Evolutionary conservation across 2,329 filamentous ascomycete genomes (phyloP), one percentile per base, ranked within the genome.

Genomic region (Dichotomopilus funicola): DNA sequence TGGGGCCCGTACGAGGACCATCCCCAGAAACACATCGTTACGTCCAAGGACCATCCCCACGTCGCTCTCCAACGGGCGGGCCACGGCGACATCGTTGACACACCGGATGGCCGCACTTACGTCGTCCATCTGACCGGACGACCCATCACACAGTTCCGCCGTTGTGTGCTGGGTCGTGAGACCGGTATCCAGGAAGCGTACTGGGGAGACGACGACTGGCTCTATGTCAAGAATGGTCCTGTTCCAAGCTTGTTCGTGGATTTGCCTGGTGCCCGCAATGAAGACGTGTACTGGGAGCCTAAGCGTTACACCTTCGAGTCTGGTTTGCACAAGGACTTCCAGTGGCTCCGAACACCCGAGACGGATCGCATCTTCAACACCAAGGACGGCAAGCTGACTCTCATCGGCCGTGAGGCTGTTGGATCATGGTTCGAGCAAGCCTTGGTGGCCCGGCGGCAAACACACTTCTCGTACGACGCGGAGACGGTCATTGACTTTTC

Each of bases 1-100:
- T 80, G 80, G 72, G 84, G 84, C 0, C 83, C 83, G 0, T 88
- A 85, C 67, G 79, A 84, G 61, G 66, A 75, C 1, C 81, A 83
- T 40, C 81, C 82, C 0, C 68, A 78, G 47, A 80, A 82, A 53
- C 73, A 82, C 46, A 73, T 87, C 43, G 69, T 85, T 46, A 79
- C 77, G 0, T 74, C 77, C 37, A 79, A 78, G 62, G 73, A 80
- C 54, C 62, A 72, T 4, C 78, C 78, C 0, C 70, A 72, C 12
- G 73, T 73, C 0, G 73, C 78, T 0, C 66, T 82, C 6, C 79
- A 82, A 65, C 70, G 78, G 47, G 74, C 78, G 0, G 78, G 78
- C 0, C 78, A 81, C 56, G 78, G 75, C 3, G 78, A 81, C 51
- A 69, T 80, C 5, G 78, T 82, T 10, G 78, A 82, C 9, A 78